phyloP scores from a whole-genome alignment of 2,329 filamentous ascomycete genomes.

The Dactylellina cionopaga region DNA sequence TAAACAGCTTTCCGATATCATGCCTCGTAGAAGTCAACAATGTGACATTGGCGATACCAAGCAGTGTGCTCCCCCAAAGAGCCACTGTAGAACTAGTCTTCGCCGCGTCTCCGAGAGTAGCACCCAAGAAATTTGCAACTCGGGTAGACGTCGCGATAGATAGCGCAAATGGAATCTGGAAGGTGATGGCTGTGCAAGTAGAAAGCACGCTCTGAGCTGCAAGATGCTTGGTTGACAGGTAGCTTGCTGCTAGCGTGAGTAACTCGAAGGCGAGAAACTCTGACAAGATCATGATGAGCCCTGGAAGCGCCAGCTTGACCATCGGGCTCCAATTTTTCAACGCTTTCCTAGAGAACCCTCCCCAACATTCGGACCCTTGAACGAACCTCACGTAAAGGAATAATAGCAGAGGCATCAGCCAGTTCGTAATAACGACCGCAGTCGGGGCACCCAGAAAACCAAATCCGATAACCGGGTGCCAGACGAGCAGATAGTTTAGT shows the following conservation, averaged over 20 bases:
- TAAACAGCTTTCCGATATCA: slow-evolving; percentile 80
- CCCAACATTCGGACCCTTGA: slow-evolving; percentile 80
- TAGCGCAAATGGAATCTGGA: slow-evolving; percentile 91
- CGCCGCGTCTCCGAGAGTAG: slow-evolving; percentile 80
- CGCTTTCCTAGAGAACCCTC: slow-evolving; percentile 76
- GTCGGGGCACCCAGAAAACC: slow-evolving; percentile 84
- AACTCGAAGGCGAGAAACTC: slow-evolving; percentile 95
- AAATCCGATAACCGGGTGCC: slow-evolving; percentile 63
- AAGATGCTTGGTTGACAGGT: slow-evolving; percentile 73
- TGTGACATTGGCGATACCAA: slow-evolving; percentile 82
- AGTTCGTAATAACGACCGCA: slow-evolving; percentile 79
- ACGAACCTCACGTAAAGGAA: slow-evolving; percentile 78
- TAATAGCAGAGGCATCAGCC: slow-evolving; percentile 76
- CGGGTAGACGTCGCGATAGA: slow-evolving; percentile 88
- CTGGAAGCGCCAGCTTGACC: slow-evolving; percentile 84
- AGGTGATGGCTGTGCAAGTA: slow-evolving; percentile 80
- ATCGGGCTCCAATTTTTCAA: slow-evolving; percentile 74
- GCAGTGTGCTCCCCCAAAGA: slow-evolving; percentile 72
- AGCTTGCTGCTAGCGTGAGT: slow-evolving; percentile 81
- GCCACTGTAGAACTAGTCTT: slow-evolving; percentile 71
- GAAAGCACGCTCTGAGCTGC: slow-evolving; percentile 83
- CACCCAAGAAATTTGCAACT: slow-evolving; percentile 90
- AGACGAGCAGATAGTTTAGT: slow-evolving; percentile 71
- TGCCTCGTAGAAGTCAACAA: slow-evolving; percentile 75
- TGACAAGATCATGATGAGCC: slow-evolving; percentile 91